phyloP scores from a whole-genome alignment of 345 rosid genomes.

The Populus simonii region DNA sequence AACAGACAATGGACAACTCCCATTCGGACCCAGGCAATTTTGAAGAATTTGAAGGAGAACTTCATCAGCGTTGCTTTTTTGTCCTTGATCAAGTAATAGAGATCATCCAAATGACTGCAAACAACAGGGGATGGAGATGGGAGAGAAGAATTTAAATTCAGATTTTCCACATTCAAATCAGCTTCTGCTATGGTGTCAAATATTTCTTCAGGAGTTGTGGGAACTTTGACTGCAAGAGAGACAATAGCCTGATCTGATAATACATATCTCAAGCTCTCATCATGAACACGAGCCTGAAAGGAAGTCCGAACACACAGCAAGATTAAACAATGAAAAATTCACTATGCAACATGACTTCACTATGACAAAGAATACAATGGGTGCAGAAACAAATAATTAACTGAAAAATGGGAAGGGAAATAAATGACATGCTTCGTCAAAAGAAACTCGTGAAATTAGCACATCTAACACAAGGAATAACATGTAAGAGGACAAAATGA shows the following conservation, averaged over 20 bases:
- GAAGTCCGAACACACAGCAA: conserved; percentile 16
- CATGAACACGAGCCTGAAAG: conserved; percentile 88
- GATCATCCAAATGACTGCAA: conserved; percentile 64
- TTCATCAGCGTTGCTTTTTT: conserved; percentile 41
- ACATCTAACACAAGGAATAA: not conserved
- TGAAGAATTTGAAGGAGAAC: conserved; percentile 49
- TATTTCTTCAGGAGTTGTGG: conserved; percentile 44
- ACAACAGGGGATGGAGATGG: conserved; percentile 65
- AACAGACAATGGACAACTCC: conserved; percentile 65
- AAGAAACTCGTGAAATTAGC: conserved; percentile 1
- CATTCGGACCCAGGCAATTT: conserved; percentile 69
- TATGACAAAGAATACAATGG: not conserved
- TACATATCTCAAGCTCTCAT: conserved; percentile 80
- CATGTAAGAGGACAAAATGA: not conserved
- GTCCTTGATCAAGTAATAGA: conserved; percentile 42
- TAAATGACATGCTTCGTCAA: conserved; percentile 1
- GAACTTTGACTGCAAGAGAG: conserved; percentile 55
- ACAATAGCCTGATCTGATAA: conserved; percentile 78
- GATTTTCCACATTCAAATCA: conserved; percentile 47
- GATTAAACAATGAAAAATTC: conserved; percentile 6
- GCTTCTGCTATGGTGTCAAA: conserved; percentile 51
- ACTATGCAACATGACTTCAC: conserved; percentile 1
- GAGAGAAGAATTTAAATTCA: conserved; percentile 37
- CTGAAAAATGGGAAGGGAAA: not conserved
- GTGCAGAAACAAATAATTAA: not conserved